Evolutionary conservation across 1,139 yeast genomes (phyloP).

Genomic region (Hyphopichia wangnamkhiaoensis): DNA sequence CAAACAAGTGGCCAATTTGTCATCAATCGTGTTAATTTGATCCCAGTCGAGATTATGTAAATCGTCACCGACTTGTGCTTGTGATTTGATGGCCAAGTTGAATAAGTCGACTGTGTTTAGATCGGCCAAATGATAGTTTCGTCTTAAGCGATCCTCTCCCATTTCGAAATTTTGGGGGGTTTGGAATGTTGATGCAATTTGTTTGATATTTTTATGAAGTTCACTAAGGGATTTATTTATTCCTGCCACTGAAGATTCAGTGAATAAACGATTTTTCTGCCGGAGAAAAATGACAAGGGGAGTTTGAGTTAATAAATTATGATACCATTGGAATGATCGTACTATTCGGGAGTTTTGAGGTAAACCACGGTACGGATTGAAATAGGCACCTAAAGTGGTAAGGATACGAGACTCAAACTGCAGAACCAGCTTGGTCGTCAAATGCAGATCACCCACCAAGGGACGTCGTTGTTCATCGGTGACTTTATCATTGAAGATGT

Average conservation of each 20-base stretch:
- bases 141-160: slow-evolving; percentile 9
- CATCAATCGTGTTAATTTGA: slow-evolving; percentile 7
- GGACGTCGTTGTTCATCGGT: not conserved
- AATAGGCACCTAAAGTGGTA: slow-evolving; percentile 23
- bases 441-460: not conserved
- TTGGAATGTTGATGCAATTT: slow-evolving; percentile 12
- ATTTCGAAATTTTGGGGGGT: slow-evolving; percentile 4
- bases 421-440: not conserved
- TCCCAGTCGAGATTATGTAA: slow-evolving; percentile 10
- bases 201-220: slow-evolving; percentile 14
- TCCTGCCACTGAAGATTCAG: slow-evolving; percentile 27
- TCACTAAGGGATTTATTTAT: slow-evolving; percentile 23
- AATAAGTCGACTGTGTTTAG: slow-evolving; percentile 31
- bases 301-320: slow-evolving; percentile 24
- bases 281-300: slow-evolving; percentile 36
- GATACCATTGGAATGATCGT: slow-evolving; percentile 32
- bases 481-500: slow-evolving; percentile 12
- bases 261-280: slow-evolving; percentile 30
- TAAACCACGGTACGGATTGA: slow-evolving; percentile 16
- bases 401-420: slow-evolving; percentile 10
- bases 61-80: no score
- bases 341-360: slow-evolving; percentile 13
- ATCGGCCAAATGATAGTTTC: slow-evolving; percentile 33
- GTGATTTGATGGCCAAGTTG: slow-evolving; percentile 23
- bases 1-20: slow-evolving; percentile 4